Evolutionary conservation across 805 yeast genomes (phyloP).

Genomic region (Lipomyces lipofer): DNA sequence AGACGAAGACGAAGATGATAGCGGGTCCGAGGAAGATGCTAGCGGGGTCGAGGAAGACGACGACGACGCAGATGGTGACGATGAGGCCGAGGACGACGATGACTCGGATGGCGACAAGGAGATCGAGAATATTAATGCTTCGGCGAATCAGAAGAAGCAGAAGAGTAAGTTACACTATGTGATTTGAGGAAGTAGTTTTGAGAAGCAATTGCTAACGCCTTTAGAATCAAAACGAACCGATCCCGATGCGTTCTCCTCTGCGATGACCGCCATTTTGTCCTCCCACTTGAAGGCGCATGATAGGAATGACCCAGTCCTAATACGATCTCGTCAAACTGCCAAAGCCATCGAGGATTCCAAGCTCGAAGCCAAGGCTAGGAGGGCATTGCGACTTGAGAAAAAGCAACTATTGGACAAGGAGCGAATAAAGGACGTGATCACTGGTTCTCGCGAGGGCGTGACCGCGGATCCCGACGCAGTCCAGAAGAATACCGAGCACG

Average conservation of each 20-base stretch:
- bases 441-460: conserved; percentile 22
- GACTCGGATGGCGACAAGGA: conserved; percentile 40
- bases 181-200: not conserved
- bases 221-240: conserved; percentile 59
- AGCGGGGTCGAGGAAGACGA: conserved; percentile 32
- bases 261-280: conserved; percentile 78
- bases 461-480: conserved; percentile 58
- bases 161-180: conserved; percentile 23
- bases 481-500: conserved; percentile 62
- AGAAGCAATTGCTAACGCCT: not conserved
- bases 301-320: conserved; percentile 85
- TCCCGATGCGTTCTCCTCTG: conserved; percentile 74
- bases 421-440: conserved; percentile 63
- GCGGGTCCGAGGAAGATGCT: conserved; percentile 27
- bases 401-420: conserved; percentile 63
- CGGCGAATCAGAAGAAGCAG: conserved; percentile 23
- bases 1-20: conserved; percentile 32
- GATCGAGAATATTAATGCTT: conserved; percentile 28
- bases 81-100: conserved; percentile 32
- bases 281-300: conserved; percentile 87
- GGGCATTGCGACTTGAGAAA: conserved; percentile 69
- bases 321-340: conserved; percentile 60
- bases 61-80: conserved; percentile 31
- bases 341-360: conserved; percentile 78
- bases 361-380: conserved; percentile 79